Conservation (phyloP, 371 early-diverging fungal genomes). For the Syncephalastrum racemosum region DNA sequence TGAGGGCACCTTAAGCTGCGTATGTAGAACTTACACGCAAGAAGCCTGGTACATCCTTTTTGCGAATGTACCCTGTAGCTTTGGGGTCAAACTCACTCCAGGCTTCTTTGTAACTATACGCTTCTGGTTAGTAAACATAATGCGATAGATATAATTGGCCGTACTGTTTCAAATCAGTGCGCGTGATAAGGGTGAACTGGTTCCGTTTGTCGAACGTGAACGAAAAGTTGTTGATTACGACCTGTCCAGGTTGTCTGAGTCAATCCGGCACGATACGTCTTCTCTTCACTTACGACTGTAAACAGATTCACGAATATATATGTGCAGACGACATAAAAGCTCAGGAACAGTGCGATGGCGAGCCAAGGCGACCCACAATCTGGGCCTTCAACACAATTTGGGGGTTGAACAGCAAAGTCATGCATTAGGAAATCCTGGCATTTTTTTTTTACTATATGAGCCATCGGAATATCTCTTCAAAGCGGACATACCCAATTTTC, state of each 20-base stretch:
- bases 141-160: background rate
- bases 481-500: conserved; percentile 49
- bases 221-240: conserved; percentile 57
- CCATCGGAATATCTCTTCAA: background rate
- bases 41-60: conserved; percentile 41
- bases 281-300: conserved; percentile 40
- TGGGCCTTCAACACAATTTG: conserved; percentile 37
- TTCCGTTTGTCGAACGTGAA: conserved; percentile 55
- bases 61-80: conserved; percentile 50
- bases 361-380: conserved; percentile 50
- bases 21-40: conserved; percentile 22
- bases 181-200: conserved; percentile 48
- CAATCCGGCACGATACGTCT: background rate
- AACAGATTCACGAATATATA: conserved; percentile 56
- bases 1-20: background rate
- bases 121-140: background rate
- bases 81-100: conserved; percentile 49
- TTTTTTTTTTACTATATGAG: background rate
- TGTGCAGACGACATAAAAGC: conserved; percentile 55
- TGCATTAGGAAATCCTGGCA: conserved; percentile 53
- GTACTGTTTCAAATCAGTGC: conserved; percentile 46
- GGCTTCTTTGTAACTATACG: conserved; percentile 46
- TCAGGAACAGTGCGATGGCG: conserved; percentile 41
- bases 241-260: conserved; percentile 12
- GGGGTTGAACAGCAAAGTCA: conserved; percentile 43